phyloP scores from a whole-genome alignment of 2,329 filamentous ascomycete species.

The Trichoderma lentiforme region DNA sequence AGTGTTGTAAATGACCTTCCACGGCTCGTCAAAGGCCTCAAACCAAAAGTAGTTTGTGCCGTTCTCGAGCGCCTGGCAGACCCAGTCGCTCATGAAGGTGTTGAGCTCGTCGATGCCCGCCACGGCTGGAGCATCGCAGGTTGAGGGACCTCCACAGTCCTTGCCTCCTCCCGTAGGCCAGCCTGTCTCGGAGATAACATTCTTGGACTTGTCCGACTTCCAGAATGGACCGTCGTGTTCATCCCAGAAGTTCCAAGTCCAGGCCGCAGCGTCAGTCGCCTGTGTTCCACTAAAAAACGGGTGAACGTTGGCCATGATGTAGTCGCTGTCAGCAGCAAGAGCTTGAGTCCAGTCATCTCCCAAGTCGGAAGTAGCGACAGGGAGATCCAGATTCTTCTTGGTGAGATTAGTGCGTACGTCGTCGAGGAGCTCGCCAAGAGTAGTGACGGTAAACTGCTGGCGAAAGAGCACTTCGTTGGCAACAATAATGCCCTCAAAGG shows the following conservation, averaged over 20 bases:
- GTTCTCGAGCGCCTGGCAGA: constrained; percentile 75
- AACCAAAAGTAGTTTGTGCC: constrained; percentile 97
- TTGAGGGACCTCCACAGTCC: constrained; percentile 60
- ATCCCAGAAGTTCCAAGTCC: constrained; percentile 84
- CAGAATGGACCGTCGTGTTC: constrained; percentile 64
- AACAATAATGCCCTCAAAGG: constrained; percentile 79
- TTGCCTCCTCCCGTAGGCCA: constrained; percentile 85
- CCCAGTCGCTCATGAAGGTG: constrained; percentile 78
- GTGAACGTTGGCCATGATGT: constrained; percentile 95
- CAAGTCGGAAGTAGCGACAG: constrained; percentile 82
- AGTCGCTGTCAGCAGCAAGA: constrained; percentile 70
- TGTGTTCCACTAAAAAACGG: constrained; percentile 86
- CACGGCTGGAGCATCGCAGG: constrained; percentile 65
- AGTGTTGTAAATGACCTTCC: constrained; percentile 76
- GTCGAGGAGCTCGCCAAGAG: constrained; percentile 62
- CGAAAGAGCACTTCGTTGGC: constrained; percentile 79
- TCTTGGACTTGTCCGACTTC: constrained; percentile 58
- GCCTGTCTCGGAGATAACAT: constrained; percentile 86
- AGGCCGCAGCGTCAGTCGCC: constrained; percentile 64
- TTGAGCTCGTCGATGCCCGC: constrained; percentile 81
- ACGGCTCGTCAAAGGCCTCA: constrained; percentile 93
- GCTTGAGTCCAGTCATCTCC: constrained; percentile 78
- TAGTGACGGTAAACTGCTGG: constrained; percentile 64
- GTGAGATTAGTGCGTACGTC: constrained; percentile 72
- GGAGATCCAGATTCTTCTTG: constrained; percentile 62